Conservation (phyloP, 2,329 filamentous ascomycete species). For the Sphaerulina musiva region DNA sequence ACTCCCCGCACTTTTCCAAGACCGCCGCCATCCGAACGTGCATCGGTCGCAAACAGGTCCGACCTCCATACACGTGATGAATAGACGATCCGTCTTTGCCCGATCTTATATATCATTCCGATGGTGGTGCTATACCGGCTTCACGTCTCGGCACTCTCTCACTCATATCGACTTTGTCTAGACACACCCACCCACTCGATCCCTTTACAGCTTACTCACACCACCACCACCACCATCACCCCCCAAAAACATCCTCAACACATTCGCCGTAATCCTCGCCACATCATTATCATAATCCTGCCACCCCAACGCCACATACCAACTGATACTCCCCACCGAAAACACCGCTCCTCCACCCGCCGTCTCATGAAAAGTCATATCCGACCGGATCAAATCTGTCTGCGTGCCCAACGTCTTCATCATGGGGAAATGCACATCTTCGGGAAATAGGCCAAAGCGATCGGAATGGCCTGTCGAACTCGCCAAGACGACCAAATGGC, state of each 20-base stretch:
- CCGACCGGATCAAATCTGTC: not conserved
- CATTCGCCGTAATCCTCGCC: not conserved
- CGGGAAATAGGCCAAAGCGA: conserved; percentile 1
- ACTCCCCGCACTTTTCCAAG: not conserved
- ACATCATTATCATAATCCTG: conserved; percentile 1
- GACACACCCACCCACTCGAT: too few species aligned
- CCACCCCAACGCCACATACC: conserved; percentile 1
- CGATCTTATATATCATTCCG: not conserved
- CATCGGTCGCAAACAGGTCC: not conserved
- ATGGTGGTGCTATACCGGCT: too few species aligned
- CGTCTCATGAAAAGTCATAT: conserved; percentile 1
- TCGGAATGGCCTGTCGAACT: not conserved
- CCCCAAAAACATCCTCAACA: not conserved
- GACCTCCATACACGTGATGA: not conserved
- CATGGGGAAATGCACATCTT: conserved; percentile 1
- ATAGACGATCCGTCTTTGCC: not conserved
- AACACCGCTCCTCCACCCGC: not conserved
- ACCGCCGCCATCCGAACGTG: not conserved
- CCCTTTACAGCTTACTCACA: too few species aligned
- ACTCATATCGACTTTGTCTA: too few species aligned
- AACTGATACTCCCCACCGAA: conserved; percentile 1
- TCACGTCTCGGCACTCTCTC: not conserved
- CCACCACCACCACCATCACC: not conserved
- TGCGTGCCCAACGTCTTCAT: conserved; percentile 1
- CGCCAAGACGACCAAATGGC: conserved; percentile 1